These are phyloP conservation scores for Agastache rugosa DNA, from an alignment of 257 asterid genomes.

Conservation along the genomic window DNA sequence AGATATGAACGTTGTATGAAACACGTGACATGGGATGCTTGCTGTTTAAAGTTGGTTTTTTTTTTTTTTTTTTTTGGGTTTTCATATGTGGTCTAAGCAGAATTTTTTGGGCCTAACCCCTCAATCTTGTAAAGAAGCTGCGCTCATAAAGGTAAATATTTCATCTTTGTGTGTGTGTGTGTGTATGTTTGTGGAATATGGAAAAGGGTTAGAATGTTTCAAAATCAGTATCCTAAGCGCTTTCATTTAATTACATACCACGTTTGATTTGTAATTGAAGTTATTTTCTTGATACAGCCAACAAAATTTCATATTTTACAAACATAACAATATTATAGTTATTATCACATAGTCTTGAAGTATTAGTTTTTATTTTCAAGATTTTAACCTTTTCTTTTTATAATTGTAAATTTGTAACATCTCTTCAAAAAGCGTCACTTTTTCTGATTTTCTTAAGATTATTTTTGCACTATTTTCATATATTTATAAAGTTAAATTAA, in stretches of 20 bases:
- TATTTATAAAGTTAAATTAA: too few species aligned
- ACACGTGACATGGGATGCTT: slow-evolving; percentile 57
- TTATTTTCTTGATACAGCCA: background rate
- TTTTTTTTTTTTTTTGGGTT: too few species aligned
- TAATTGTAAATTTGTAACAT: too few species aligned
- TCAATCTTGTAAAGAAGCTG: slow-evolving; percentile 35
- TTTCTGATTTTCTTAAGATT: too few species aligned
- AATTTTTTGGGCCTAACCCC: slow-evolving; percentile 32
- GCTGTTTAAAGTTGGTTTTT: slow-evolving; percentile 37
- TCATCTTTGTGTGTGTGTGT: slow-evolving; percentile 3
- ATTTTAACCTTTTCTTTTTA: too few species aligned
- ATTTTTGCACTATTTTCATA: too few species aligned
- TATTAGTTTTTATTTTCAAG: too few species aligned
- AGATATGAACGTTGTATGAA: slow-evolving; percentile 21
- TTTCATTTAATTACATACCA: background rate
- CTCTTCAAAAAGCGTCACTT: too few species aligned
- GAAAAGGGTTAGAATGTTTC: slow-evolving; percentile 29
- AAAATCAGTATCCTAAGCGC: slow-evolving; percentile 44
- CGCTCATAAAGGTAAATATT: slow-evolving; percentile 34
- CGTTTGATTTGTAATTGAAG: background rate
- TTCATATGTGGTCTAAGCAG: slow-evolving; percentile 18
- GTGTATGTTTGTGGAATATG: slow-evolving; percentile 20
- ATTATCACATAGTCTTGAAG: too few species aligned
- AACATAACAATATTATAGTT: too few species aligned
- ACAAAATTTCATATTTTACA: too few species aligned